These are phyloP conservation scores for Rhodotorula sp. DNA, from an alignment of 1,284 basidiomycete species.

Conservation along the genomic window DNA sequence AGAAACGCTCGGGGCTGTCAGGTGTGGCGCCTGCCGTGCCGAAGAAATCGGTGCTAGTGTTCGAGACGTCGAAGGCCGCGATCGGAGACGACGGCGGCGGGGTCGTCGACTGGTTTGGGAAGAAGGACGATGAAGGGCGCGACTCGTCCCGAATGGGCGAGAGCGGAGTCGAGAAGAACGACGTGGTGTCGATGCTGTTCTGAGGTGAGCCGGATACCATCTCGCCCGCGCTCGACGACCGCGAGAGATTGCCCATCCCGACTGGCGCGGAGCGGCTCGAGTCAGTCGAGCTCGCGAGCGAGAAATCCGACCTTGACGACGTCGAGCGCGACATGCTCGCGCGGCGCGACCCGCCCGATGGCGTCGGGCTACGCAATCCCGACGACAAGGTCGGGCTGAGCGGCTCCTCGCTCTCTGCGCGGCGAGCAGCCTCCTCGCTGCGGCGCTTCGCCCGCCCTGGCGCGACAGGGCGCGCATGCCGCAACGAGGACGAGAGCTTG, in stretches of 20 bases:
- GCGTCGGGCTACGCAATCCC: slow-evolving; percentile 27
- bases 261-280: not conserved
- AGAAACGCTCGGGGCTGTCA: slow-evolving; percentile 23
- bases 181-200: slow-evolving; percentile 32
- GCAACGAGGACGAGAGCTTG: slow-evolving; percentile 22
- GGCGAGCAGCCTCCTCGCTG: slow-evolving; percentile 24
- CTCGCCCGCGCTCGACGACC: not conserved
- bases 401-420: slow-evolving; percentile 25
- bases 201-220: slow-evolving; percentile 13
- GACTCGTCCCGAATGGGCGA: slow-evolving; percentile 26
- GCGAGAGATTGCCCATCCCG: slow-evolving; percentile 1
- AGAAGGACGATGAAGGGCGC: slow-evolving; percentile 21
- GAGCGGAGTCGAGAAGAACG: slow-evolving; percentile 32
- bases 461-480: slow-evolving; percentile 33
- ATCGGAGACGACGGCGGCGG: slow-evolving; percentile 1
- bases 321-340: slow-evolving; percentile 15
- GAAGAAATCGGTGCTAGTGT: not conserved
- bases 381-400: slow-evolving; percentile 17
- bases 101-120: slow-evolving; percentile 2
- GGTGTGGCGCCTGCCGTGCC: not conserved
- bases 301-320: slow-evolving; percentile 5
- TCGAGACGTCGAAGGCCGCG: not conserved
- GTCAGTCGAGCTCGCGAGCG: slow-evolving; percentile 8
- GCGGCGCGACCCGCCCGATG: slow-evolving; percentile 7
- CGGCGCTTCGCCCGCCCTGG: slow-evolving; percentile 30